phyloP scores from a whole-genome alignment of 331 rosid genomes.

The Quercus phellos region DNA sequence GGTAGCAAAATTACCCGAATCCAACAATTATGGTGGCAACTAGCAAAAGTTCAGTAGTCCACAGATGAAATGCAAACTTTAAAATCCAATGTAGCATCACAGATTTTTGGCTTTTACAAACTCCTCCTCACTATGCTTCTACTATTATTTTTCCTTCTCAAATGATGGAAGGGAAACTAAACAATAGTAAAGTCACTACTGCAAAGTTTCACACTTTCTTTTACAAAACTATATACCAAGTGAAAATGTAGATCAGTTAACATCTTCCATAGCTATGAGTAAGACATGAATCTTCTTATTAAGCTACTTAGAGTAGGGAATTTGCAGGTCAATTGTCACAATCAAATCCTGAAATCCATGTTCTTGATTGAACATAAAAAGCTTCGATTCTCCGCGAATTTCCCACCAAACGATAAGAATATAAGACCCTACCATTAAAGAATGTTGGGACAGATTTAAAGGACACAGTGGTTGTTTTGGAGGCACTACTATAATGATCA shows the following conservation, averaged over 20 bases:
- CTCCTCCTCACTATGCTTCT: not conserved
- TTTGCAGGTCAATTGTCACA: constrained; percentile 47
- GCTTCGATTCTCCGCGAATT: constrained; percentile 20
- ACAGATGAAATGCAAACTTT: too few relatives aligned
- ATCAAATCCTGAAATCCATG: constrained; percentile 52
- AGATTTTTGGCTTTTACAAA: not conserved
- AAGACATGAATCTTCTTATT: constrained; percentile 14
- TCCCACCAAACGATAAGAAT: constrained; percentile 25
- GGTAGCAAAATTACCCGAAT: too few relatives aligned
- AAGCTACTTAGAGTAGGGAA: constrained; percentile 19
- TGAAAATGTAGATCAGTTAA: not conserved
- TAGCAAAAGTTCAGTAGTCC: too few relatives aligned
- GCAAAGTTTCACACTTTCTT: constrained; percentile 9
- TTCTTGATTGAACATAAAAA: constrained; percentile 27
- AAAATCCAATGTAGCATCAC: too few relatives aligned
- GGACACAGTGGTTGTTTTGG: constrained; percentile 24
- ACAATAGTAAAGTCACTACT: not conserved
- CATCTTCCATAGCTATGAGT: not conserved
- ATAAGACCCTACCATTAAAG: constrained; percentile 49
- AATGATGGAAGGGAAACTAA: not conserved
- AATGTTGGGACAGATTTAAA: constrained; percentile 49
- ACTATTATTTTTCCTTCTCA: not conserved
- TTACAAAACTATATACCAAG: constrained; percentile 14
- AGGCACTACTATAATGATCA: constrained; percentile 26
- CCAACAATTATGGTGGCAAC: too few relatives aligned